A percentile compares a stretch with the other conserved stretches of the same genome.
Conservation (phyloP, 2,329 filamentous ascomycete species). For the Elsinoe arachidis region DNA sequence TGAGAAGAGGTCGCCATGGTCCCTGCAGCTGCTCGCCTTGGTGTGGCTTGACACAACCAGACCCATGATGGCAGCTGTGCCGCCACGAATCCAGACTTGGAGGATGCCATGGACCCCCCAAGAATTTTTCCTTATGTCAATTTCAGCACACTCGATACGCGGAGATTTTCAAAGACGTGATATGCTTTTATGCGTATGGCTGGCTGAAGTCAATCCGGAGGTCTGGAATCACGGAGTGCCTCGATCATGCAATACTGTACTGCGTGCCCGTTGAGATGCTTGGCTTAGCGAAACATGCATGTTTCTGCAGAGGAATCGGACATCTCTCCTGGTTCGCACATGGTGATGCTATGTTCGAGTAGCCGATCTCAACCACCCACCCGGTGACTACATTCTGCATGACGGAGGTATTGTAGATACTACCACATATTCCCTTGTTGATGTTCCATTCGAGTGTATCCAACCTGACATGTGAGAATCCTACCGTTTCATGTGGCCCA, state of each 20-base stretch:
- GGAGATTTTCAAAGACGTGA: too few species aligned
- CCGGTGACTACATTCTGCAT: not conserved
- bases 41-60: slow-evolving; percentile 1
- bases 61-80: not conserved
- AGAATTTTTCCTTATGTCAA: not conserved
- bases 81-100: not conserved
- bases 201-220: too few species aligned
- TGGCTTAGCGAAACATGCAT: not conserved
- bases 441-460: not conserved
- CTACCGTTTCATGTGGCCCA: not conserved
- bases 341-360: not conserved
- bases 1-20: not conserved
- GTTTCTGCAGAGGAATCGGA: not conserved
- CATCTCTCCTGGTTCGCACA: too few species aligned
- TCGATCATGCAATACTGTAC: not conserved
- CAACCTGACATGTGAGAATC: not conserved
- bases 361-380: not conserved
- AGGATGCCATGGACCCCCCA: not conserved
- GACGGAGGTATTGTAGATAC: not conserved
- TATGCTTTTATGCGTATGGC: too few species aligned
- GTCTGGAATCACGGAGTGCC: not conserved
- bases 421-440: not conserved
- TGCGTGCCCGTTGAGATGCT: not conserved
- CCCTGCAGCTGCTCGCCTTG: not conserved
- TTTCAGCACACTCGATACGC: too few species aligned